A percentile compares a stretch with the other conserved stretches of the same genome.
phyloP scores from a whole-genome alignment of 306 rosid genomes.

The Acacia acuminata region DNA sequence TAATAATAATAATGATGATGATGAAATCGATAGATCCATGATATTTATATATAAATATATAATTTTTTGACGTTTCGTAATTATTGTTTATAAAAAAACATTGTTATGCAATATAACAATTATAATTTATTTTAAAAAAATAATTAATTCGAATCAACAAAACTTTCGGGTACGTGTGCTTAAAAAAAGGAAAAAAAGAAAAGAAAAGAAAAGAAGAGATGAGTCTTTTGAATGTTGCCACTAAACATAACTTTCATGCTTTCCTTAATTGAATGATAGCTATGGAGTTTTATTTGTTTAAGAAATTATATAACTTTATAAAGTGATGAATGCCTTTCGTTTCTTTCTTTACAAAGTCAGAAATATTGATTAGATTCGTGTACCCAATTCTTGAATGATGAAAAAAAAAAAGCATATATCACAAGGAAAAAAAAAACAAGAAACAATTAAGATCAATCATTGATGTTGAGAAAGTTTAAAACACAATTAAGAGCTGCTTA shows the following conservation, averaged over 20 bases:
- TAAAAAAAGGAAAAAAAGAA: too few relatives aligned
- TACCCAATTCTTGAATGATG: neutral
- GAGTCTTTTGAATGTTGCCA: neutral
- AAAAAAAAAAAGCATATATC: neutral
- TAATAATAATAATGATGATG: too few relatives aligned
- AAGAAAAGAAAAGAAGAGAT: neutral
- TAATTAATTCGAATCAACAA: neutral
- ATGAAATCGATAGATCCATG: too few relatives aligned
- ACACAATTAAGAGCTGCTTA: slow-evolving; percentile 19
- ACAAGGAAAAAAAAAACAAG: slow-evolving; percentile 2
- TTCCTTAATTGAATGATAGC: neutral
- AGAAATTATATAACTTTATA: slow-evolving; percentile 13
- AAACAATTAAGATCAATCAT: neutral
- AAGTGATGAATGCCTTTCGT: neutral
- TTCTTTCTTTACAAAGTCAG: neutral
- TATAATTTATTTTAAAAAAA: neutral
- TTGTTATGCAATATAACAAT: neutral
- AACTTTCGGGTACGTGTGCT: neutral
- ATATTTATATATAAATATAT: neutral
- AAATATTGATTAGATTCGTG: neutral
- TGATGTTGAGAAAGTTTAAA: slow-evolving; percentile 16
- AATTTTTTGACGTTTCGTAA: too few relatives aligned
- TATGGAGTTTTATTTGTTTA: neutral
- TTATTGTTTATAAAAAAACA: too few relatives aligned
- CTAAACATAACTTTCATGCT: neutral